These are phyloP conservation scores for Quercus agrifolia DNA, from an alignment of 306 rosid species.

Conservation along the genomic window DNA sequence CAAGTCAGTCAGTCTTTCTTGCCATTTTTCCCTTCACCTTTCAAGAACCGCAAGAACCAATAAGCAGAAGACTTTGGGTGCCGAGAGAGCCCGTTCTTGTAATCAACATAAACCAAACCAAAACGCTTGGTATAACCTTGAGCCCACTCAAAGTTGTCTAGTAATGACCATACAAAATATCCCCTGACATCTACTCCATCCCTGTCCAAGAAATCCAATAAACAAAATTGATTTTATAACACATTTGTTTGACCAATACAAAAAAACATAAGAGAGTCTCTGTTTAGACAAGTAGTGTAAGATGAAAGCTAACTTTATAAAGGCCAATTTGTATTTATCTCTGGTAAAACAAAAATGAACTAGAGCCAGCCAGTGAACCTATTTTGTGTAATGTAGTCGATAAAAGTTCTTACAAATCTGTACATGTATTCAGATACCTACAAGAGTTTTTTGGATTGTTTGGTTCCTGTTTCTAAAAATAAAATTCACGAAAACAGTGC, in stretches of 20 bases:
- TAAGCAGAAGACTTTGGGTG: slow-evolving; percentile 94
- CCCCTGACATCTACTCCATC: slow-evolving; percentile 90
- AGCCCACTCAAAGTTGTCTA: slow-evolving; percentile 97
- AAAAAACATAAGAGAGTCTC: background rate
- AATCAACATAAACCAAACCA: slow-evolving; percentile 82
- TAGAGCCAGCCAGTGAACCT: too few species aligned
- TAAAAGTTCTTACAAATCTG: background rate
- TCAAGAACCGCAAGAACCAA: slow-evolving; percentile 81
- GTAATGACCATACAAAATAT: slow-evolving; percentile 88
- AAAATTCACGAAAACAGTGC: too few species aligned
- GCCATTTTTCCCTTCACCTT: slow-evolving; percentile 45
- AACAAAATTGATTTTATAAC: background rate
- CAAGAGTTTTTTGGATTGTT: background rate
- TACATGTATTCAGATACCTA: background rate
- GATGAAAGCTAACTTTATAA: background rate
- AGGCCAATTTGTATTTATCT: background rate
- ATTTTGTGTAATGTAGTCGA: background rate
- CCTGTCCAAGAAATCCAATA: slow-evolving; percentile 39
- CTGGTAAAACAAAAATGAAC: too few species aligned
- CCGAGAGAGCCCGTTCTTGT: slow-evolving; percentile 69
- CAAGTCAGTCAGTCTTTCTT: slow-evolving; percentile 42
- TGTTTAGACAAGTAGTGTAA: background rate
- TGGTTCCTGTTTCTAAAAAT: too few species aligned
- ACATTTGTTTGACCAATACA: too few species aligned
- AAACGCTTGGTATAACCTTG: slow-evolving; percentile 92